A percentile compares a stretch with the other conserved stretches of the same genome.
Evolutionary conservation across 2,329 filamentous ascomycete species (phyloP).

Genomic region (Rugonectria rugulosa): DNA sequence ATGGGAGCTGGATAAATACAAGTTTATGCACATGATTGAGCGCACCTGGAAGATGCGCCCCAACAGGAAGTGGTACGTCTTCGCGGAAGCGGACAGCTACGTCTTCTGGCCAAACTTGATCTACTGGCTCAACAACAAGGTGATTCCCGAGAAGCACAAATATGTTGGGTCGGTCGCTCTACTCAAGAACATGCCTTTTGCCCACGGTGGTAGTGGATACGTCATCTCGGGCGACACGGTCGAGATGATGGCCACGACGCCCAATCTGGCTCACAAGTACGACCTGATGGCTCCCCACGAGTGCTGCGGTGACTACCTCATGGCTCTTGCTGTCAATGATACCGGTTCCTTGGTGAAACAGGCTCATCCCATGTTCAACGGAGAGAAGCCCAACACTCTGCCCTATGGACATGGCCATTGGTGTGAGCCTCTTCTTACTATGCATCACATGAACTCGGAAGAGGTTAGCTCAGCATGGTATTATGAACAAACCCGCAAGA

Average conservation of each 20-base stretch:
- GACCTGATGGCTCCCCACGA: slow-evolving; percentile 53
- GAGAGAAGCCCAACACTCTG: slow-evolving; percentile 60
- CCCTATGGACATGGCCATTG: slow-evolving; percentile 58
- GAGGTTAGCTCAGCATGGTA: slow-evolving; percentile 62
- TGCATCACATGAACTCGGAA: slow-evolving; percentile 62
- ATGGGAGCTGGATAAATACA: slow-evolving; percentile 68
- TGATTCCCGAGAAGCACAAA: slow-evolving; percentile 52
- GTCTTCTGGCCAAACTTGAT: slow-evolving; percentile 63
- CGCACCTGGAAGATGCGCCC: slow-evolving; percentile 63
- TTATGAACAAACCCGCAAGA: slow-evolving; percentile 58
- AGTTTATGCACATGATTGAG: slow-evolving; percentile 66
- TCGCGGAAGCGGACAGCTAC: slow-evolving; percentile 66
- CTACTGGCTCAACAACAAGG: slow-evolving; percentile 53
- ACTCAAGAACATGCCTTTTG: slow-evolving; percentile 55
- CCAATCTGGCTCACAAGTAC: slow-evolving; percentile 54
- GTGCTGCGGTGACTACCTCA: slow-evolving; percentile 61
- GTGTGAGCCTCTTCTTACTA: slow-evolving; percentile 65
- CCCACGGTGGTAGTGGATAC: slow-evolving; percentile 66
- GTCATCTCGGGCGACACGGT: slow-evolving; percentile 61
- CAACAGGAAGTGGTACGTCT: slow-evolving; percentile 64
- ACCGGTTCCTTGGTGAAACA: slow-evolving; percentile 52
- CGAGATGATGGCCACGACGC: slow-evolving; percentile 54
- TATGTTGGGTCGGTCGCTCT: slow-evolving; percentile 62
- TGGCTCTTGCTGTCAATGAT: slow-evolving; percentile 57
- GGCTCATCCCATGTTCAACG: slow-evolving; percentile 62